These are phyloP conservation scores for Chenopodium quinoa DNA, from an alignment of 148 eudicot genomes.

Conservation along the genomic window DNA sequence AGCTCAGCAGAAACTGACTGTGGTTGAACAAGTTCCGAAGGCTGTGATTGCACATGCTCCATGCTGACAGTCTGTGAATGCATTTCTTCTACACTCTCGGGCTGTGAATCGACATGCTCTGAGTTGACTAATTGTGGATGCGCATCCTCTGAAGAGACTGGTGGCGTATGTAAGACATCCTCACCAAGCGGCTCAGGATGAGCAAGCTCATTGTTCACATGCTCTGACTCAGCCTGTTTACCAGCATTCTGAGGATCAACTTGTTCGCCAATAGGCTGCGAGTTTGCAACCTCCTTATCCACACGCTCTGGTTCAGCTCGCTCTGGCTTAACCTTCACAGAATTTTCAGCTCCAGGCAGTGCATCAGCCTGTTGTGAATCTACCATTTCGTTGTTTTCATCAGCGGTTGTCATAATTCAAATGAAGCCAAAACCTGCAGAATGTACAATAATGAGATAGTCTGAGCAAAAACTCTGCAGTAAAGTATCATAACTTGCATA, in stretches of 20 bases:
- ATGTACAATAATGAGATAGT: neutral
- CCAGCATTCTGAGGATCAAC: conserved; percentile 2
- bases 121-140: conserved; percentile 13
- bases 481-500: neutral
- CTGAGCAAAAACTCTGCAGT: neutral
- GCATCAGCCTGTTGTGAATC: conserved; percentile 19
- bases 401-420: conserved; percentile 30
- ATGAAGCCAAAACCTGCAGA: conserved; percentile 17
- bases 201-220: conserved; percentile 15
- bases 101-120: conserved; percentile 15
- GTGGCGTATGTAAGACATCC: conserved; percentile 25
- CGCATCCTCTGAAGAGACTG: conserved; percentile 19
- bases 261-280: neutral
- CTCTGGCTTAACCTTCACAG: conserved; percentile 22
- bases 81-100: conserved; percentile 19
- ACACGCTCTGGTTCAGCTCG: neutral
- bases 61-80: conserved; percentile 21
- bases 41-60: conserved; percentile 19
- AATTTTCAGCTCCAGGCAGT: neutral
- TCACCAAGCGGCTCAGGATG: conserved; percentile 33
- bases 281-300: neutral
- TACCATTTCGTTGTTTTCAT: conserved; percentile 26
- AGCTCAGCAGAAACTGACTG: conserved; percentile 21
- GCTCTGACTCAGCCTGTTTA: conserved; percentile 11
- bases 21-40: conserved; percentile 14